Conservation (phyloP, 306 rosid genomes). For the Vigna mungo region DNA sequence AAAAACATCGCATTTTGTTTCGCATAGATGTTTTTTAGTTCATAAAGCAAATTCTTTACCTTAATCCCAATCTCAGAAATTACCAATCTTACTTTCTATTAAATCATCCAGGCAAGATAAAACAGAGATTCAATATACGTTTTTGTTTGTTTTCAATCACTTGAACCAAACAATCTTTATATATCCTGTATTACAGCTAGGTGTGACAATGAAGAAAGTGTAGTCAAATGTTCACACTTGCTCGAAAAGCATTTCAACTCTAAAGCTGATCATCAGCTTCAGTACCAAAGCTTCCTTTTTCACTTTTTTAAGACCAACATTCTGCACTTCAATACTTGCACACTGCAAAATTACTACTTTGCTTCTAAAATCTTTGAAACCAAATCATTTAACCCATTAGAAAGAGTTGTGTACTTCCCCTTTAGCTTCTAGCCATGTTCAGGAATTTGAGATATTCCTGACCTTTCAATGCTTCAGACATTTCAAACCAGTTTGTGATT, state of each 20-base stretch:
- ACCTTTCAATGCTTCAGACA: conserved; percentile 31
- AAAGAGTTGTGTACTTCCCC: not conserved
- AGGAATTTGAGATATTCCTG: not conserved
- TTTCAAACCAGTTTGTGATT: not conserved
- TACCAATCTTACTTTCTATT: too few relatives aligned
- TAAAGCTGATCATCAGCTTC: not conserved
- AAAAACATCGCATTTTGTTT: too few relatives aligned
- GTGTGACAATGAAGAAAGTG: not conserved
- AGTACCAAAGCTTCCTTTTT: not conserved
- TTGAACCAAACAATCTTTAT: not conserved
- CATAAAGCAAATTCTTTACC: too few relatives aligned
- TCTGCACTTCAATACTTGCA: conserved; percentile 4
- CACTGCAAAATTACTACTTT: not conserved
- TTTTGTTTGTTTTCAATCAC: too few relatives aligned
- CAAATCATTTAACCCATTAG: not conserved
- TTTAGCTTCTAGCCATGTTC: conserved; percentile 16
- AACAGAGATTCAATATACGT: too few relatives aligned
- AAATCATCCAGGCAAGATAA: too few relatives aligned
- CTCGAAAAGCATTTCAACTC: not conserved
- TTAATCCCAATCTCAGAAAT: too few relatives aligned
- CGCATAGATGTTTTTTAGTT: too few relatives aligned
- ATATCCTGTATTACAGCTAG: not conserved
- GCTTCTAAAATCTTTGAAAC: not conserved
- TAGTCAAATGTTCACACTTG: not conserved
- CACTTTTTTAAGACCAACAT: conserved; percentile 5